Evolutionary conservation across 177 flowering plant species (phyloP), one percentile per base, ranked within the genome.

Genomic region (Vitis hybrid): DNA sequence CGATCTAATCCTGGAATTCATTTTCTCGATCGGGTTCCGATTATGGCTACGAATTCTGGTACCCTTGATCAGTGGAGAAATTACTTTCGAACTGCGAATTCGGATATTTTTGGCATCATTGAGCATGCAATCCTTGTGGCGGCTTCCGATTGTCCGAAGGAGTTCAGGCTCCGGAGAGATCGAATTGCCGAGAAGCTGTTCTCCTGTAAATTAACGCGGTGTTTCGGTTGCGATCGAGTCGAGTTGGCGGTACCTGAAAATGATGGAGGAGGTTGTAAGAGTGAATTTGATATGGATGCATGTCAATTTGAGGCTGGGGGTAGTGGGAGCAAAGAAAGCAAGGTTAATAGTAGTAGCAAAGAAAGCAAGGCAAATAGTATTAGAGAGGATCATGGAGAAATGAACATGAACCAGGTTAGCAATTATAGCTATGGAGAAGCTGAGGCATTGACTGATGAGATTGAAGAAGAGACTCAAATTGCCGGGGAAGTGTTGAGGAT

Each of bases 391-490:
- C 68, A 66, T 49, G 71, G 17, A 58, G 83, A 71, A 59, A 64
- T 69, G 80, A 78, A 79, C 20, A 38, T 24, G 66, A 80, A 79
- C 53, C 82, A 69, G 55, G 81, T 74, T 4, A 88, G 86, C 74
- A 84, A 84, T 76, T 85, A 68, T 53, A 92, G 91, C 75, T 91
- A 78, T 79, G 95, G 86, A 33, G 98, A 87, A 62, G 98, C 89
- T 18, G 98, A 91, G 82, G 97, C 94, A 7, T 77, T 92, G 82
- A 91, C 89, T 24, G 95, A 92, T 76, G 97, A 86, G 80, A 84
- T 95, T 80, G 99, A 95, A 65, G 91, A 90, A 76, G 89, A 78
- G 79, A 76, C 71, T 68, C 83, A 76, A 76, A 68, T 76, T 72
- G 71, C 83, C 74, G 84, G 73, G 11, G 98, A 95, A 83, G 96